Evolutionary conservation across 2,329 filamentous ascomycete genomes (phyloP).

Genomic region (Ophiostoma novo-ulmi): DNA sequence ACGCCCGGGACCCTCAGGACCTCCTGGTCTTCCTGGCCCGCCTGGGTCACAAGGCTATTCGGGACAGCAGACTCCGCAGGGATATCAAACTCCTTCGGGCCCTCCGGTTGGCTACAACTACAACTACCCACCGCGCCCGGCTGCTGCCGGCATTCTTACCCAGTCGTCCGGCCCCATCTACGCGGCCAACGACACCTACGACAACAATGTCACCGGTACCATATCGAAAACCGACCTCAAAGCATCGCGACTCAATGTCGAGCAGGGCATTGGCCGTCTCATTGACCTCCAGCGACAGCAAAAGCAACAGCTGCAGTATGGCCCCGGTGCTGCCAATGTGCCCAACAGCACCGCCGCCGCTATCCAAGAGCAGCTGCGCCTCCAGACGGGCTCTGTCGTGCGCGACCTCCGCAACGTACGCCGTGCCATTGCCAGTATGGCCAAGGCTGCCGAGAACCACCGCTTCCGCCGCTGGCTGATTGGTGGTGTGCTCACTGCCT

Average conservation of each 20-base stretch:
- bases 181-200: not conserved
- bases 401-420: slow-evolving; percentile 43
- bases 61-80: not conserved
- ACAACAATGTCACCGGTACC: not conserved
- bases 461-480: slow-evolving; percentile 51
- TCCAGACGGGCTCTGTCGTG: slow-evolving; percentile 41
- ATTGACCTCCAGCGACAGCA: slow-evolving; percentile 34
- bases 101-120: not conserved
- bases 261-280: slow-evolving; percentile 36
- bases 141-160: slow-evolving; percentile 19
- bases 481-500: slow-evolving; percentile 47
- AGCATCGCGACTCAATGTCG: slow-evolving; percentile 28
- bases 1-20: not conserved
- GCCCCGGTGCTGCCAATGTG: slow-evolving; percentile 29
- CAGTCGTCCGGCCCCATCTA: slow-evolving; percentile 28
- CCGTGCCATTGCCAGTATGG: slow-evolving; percentile 41
- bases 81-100: not conserved
- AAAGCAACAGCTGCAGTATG: slow-evolving; percentile 28
- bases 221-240: slow-evolving; percentile 27
- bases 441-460: slow-evolving; percentile 43
- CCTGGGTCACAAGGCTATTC: not conserved
- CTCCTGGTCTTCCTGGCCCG: not conserved
- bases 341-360: slow-evolving; percentile 34
- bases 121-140: slow-evolving; percentile 2
- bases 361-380: slow-evolving; percentile 42